Percentiles rank a stretch among this genome's conserved stretches.
These are phyloP conservation scores for Hippophae gyantsensis DNA, from an alignment of 306 rosid genomes.

Conservation along the genomic window DNA sequence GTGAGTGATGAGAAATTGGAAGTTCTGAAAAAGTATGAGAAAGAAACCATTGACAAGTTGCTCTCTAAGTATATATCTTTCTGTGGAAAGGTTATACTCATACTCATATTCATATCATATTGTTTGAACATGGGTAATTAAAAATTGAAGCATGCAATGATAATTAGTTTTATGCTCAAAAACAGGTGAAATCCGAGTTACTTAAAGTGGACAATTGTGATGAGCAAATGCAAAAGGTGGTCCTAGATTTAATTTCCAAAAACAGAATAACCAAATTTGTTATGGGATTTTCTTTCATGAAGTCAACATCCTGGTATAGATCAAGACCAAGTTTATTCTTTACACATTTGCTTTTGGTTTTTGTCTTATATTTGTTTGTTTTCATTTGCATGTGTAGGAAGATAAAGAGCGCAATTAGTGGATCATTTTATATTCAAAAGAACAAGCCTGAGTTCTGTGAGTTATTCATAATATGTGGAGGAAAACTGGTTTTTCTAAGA, in stretches of 20 bases:
- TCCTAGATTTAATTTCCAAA: slow-evolving; percentile 45
- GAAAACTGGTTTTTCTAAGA: slow-evolving; percentile 58
- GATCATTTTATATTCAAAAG: slow-evolving; percentile 52
- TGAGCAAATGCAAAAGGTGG: slow-evolving; percentile 49
- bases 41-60: slow-evolving; percentile 46
- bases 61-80: slow-evolving; percentile 46
- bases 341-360: background rate
- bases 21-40: slow-evolving; percentile 42
- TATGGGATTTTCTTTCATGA: slow-evolving; percentile 68
- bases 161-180: background rate
- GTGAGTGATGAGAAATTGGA: slow-evolving; percentile 60
- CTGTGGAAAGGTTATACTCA: slow-evolving; percentile 53
- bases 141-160: background rate
- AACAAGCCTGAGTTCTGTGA: slow-evolving; percentile 70
- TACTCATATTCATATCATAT: too few relatives aligned
- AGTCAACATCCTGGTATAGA: slow-evolving; percentile 41
- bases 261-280: slow-evolving; percentile 57
- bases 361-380: background rate
- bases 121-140: too few relatives aligned
- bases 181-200: slow-evolving; percentile 53
- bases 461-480: slow-evolving; percentile 57
- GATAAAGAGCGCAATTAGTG: slow-evolving; percentile 58
- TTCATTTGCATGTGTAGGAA: slow-evolving; percentile 32
- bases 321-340: too few relatives aligned
- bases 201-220: slow-evolving; percentile 45